Conservation (phyloP, 192 early-diverging fungal species). For the Backusella circina region DNA sequence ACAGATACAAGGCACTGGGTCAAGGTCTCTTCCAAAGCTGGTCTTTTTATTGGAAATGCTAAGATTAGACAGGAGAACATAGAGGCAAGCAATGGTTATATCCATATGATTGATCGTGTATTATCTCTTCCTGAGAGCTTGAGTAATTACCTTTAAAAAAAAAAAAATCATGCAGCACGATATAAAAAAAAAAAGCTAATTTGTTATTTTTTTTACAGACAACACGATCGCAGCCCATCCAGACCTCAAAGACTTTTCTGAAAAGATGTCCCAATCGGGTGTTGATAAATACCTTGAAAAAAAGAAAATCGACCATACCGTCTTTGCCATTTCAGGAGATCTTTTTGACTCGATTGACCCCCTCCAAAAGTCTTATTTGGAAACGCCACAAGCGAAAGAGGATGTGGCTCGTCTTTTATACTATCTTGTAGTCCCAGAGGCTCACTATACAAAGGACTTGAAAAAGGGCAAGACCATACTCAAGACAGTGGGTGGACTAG, state of each 20-base stretch:
- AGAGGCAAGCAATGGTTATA: constrained; percentile 42
- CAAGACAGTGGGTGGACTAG: constrained; percentile 7
- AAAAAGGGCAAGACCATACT: constrained; percentile 7
- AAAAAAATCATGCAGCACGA: constrained; percentile 3
- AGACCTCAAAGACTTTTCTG: constrained; percentile 23
- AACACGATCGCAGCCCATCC: not conserved
- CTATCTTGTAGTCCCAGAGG: constrained; percentile 40
- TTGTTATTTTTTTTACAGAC: not conserved
- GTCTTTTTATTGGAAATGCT: not conserved
- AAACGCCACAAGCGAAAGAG: constrained; percentile 24
- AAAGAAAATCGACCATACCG: constrained; percentile 34
- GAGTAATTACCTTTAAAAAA: constrained; percentile 8
- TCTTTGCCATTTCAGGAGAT: constrained; percentile 40
- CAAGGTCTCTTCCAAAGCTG: not conserved
- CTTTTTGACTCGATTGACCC: constrained; percentile 24
- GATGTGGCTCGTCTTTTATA: constrained; percentile 38
- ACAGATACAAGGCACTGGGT: not conserved
- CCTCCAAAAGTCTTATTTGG: constrained; percentile 28
- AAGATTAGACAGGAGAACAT: constrained; percentile 7
- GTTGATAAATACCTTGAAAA: constrained; percentile 20
- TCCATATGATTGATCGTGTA: constrained; percentile 41
- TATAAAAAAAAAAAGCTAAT: not conserved
- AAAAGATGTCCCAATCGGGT: constrained; percentile 6
- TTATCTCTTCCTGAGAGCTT: constrained; percentile 31
- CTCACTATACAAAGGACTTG: constrained; percentile 33